Percentiles rank a stretch among this genome's conserved stretches.
These are phyloP conservation scores for Pseudogymnoascus sp. DNA, from an alignment of 2,329 filamentous ascomycete species.

Conservation along the genomic window DNA sequence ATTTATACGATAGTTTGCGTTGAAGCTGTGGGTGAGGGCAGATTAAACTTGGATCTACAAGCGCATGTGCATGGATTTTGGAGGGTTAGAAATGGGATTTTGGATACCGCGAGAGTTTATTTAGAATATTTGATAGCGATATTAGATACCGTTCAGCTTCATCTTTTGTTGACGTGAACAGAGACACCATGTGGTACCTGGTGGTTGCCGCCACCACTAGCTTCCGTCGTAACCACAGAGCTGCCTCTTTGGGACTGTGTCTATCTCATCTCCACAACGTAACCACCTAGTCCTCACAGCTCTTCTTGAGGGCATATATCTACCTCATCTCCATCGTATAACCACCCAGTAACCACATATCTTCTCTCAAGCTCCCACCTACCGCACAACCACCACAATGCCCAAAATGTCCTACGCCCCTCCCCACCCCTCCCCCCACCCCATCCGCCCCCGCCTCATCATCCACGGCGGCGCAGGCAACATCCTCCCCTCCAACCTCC, in stretches of 20 bases:
- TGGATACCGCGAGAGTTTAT: neutral
- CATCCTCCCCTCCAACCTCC: too few species aligned
- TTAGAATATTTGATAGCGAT: slow-evolving; percentile 2
- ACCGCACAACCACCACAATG: neutral
- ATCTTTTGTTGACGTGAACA: neutral
- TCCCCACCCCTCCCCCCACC: slow-evolving; percentile 24
- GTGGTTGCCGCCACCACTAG: neutral
- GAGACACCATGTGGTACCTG: neutral
- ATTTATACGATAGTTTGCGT: slow-evolving; percentile 5
- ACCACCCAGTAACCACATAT: neutral
- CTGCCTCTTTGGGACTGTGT: neutral
- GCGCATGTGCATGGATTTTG: neutral
- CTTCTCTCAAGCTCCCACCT: neutral
- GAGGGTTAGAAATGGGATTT: neutral
- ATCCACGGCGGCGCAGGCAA: too few species aligned
- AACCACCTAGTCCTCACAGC: neutral
- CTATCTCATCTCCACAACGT: neutral
- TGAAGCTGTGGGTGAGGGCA: neutral
- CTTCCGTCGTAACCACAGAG: neutral
- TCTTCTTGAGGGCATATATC: neutral
- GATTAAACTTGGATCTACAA: neutral
- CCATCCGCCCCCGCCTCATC: too few species aligned
- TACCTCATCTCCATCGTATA: neutral
- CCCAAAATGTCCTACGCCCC: neutral
- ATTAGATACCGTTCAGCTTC: neutral